A percentile compares a stretch with the other conserved stretches of the same genome.
These are phyloP conservation scores for Fragilaria radians DNA, from an alignment of 108 stramenopile species.

Conservation along the genomic window DNA sequence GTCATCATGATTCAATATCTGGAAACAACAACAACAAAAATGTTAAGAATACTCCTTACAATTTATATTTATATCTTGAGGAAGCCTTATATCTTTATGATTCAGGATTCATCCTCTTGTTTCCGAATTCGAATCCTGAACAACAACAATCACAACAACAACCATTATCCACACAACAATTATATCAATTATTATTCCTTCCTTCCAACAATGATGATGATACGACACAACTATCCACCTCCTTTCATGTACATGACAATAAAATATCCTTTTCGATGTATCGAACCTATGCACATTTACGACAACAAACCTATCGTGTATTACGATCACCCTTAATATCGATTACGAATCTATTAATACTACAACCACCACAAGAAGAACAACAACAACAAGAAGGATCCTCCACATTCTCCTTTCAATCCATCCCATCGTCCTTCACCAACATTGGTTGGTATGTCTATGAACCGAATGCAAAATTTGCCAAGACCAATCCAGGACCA, in stretches of 20 bases:
- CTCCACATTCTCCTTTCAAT: slow-evolving; percentile 18
- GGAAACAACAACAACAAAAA: slow-evolving; percentile 7
- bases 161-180: no score
- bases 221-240: slow-evolving; percentile 18
- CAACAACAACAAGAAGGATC: not conserved
- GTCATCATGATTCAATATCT: no score
- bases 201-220: no score
- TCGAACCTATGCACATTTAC: slow-evolving; percentile 73
- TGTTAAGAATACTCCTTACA: slow-evolving; percentile 4
- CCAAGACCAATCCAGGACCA: slow-evolving; percentile 56
- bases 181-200: no score
- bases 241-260: slow-evolving; percentile 45
- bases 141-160: slow-evolving; percentile 16
- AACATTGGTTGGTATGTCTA: slow-evolving; percentile 36
- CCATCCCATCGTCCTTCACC: slow-evolving; percentile 44
- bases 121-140: not conserved
- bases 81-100: slow-evolving; percentile 73
- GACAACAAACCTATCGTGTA: slow-evolving; percentile 67
- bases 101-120: slow-evolving; percentile 47
- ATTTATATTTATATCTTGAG: slow-evolving; percentile 64
- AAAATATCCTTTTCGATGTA: slow-evolving; percentile 49
- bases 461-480: slow-evolving; percentile 61
- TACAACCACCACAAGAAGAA: slow-evolving; percentile 5
- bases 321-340: slow-evolving; percentile 47
- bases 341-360: slow-evolving; percentile 26